Evolutionary conservation across 2,329 filamentous ascomycete genomes (phyloP).

Genomic region (Phaeosphaeria sp.): DNA sequence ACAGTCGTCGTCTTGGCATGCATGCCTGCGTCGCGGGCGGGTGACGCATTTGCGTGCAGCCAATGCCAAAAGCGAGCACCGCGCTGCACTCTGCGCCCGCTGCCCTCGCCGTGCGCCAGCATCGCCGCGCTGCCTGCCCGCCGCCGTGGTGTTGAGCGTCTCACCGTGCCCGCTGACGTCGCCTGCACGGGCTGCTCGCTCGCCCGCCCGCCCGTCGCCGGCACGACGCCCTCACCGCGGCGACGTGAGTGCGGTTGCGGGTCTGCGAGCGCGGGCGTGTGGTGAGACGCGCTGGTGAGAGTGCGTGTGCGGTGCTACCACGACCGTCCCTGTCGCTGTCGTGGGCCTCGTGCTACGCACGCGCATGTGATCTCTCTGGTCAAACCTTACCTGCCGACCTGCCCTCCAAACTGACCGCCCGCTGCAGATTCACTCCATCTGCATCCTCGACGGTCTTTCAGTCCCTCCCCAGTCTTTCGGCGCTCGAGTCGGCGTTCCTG

Average conservation of each 20-base stretch:
- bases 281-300: not conserved
- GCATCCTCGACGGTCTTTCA: conserved; percentile 23
- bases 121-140: not conserved
- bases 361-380: conserved; percentile 40
- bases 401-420: conserved; percentile 17
- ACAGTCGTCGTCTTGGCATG: not conserved
- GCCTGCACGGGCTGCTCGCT: not conserved
- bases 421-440: conserved; percentile 30
- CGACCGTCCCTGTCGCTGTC: not conserved
- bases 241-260: not conserved
- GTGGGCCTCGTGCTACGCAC: conserved; percentile 35
- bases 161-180: not conserved
- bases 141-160: not conserved
- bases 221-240: not conserved
- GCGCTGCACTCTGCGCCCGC: not conserved
- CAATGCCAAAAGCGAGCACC: not conserved
- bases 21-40: not conserved
- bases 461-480: conserved; percentile 20
- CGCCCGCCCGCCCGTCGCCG: no score
- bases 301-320: not conserved
- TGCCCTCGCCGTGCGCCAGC: not conserved
- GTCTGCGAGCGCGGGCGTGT: not conserved
- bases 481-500: conserved; percentile 41
- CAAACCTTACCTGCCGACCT: conserved; percentile 24
- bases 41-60: not conserved